phyloP scores from a whole-genome alignment of 768 basidiomycete species.

The Phanerochaete carnosa region DNA sequence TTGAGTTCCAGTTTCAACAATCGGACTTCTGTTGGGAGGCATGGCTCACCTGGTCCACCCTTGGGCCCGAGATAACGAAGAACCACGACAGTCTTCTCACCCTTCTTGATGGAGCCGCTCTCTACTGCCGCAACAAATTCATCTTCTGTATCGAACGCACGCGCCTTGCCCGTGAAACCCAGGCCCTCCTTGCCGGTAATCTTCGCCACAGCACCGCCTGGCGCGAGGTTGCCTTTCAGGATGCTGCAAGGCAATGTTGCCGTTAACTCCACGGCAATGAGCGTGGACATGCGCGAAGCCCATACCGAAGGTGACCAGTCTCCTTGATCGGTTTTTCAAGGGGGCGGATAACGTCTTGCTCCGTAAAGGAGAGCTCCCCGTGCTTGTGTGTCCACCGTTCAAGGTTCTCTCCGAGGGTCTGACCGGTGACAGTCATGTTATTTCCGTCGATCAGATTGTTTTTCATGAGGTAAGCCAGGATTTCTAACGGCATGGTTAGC shows the following conservation, averaged over 20 bases:
- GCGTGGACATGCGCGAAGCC: not conserved
- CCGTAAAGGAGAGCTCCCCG: constrained; percentile 64
- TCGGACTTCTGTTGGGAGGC: not conserved
- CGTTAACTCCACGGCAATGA: not conserved
- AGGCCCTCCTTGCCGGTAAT: constrained; percentile 96
- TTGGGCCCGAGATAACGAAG: constrained; percentile 95
- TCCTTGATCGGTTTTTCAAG: constrained; percentile 84
- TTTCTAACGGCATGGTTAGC: constrained; percentile 44
- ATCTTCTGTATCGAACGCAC: constrained; percentile 88
- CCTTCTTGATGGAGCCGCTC: constrained; percentile 82
- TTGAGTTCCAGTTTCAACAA: not conserved
- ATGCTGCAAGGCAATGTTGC: constrained; percentile 65
- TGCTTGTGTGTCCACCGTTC: constrained; percentile 83
- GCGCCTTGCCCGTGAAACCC: constrained; percentile 85
- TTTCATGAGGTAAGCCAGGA: constrained; percentile 82
- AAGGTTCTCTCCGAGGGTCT: constrained; percentile 87
- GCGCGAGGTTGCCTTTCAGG: constrained; percentile 87
- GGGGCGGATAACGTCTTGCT: constrained; percentile 86
- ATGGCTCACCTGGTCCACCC: constrained; percentile 82
- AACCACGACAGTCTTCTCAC: constrained; percentile 95
- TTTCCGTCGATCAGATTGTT: constrained; percentile 88
- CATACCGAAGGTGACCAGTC: constrained; percentile 86
- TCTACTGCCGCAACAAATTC: constrained; percentile 88
- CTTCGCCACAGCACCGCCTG: constrained; percentile 94
- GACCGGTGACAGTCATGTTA: constrained; percentile 88